Evolutionary conservation across 805 yeast species (phyloP), one percentile per base, ranked within the genome.

Genomic region (Torulaspora indica): DNA sequence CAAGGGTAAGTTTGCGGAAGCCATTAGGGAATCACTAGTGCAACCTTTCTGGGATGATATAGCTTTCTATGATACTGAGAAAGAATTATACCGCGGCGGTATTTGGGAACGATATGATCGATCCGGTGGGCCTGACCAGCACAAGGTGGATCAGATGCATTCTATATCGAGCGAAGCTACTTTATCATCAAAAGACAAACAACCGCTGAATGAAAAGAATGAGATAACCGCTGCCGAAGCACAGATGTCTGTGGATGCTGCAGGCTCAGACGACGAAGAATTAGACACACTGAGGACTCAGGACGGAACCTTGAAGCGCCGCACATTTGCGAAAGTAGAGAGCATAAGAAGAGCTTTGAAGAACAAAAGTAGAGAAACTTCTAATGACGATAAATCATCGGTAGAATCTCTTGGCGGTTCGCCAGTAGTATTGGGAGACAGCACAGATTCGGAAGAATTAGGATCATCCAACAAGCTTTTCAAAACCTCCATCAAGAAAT

Each of bases 31-130:
- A 27, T 77, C 93, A 6, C 66, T 93, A 38, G 98, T 93, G 0
- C 63, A 77, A 25, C 98, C 98, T 2, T 80, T 73, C 56, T 84
- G 88, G 89, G 98, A 91, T 63, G 98, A 91, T 60, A 63, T 88
- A 32, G 77, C 81, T 0, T 84, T 86, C 58, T 84, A 73, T 57
- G 70, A 77, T 43, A 80, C 96, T 0, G 63, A 67, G 2, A 73
- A 66, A 31, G 95, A 87, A 51, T 64, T 87, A 10, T 93, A 80
- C 62, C 76, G 96, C 51, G 98, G 96, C 40, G 98, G 98, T 13
- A 79, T 91, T 18, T 91, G 98, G 98, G 89, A 58, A 25, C 45
- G 46, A 5, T 31, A 49, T 5, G 52, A 44, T 4, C 32, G n/a
- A 8, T 12, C 14, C 9, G 29, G 31, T 18, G 18, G 9, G 6